Evolutionary conservation across 768 basidiomycete genomes (phyloP).

Genomic region (Phlegmacium glaucopus): DNA sequence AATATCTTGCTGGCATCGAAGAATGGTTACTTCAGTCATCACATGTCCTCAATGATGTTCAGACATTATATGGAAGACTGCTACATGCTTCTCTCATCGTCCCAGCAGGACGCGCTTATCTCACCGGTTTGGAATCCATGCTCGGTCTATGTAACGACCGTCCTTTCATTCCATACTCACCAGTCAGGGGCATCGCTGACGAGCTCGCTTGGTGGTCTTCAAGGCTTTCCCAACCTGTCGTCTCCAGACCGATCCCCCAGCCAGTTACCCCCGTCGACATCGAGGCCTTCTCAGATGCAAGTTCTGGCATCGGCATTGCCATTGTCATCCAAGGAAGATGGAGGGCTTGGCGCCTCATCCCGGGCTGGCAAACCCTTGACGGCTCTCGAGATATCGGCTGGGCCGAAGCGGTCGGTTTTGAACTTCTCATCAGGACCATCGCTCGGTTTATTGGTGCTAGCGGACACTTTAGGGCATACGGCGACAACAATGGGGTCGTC

Average conservation of each 20-base stretch:
- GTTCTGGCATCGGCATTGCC: conserved; percentile 23
- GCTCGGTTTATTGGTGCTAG: background rate
- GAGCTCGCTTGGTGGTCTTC: conserved; percentile 24
- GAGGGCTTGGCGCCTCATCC: conserved; percentile 2
- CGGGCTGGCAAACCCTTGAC: conserved; percentile 10
- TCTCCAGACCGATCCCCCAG: conserved; percentile 7
- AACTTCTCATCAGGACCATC: conserved; percentile 26
- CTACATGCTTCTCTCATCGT: conserved; percentile 24
- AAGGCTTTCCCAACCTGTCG: conserved; percentile 30
- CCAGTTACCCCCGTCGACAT: conserved; percentile 10
- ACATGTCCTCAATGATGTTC: conserved; percentile 27
- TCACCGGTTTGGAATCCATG: conserved; percentile 28
- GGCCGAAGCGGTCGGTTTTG: conserved; percentile 37
- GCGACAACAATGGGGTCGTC: background rate
- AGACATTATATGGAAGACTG: conserved; percentile 34
- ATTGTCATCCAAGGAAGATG: conserved; percentile 24
- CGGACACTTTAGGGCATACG: background rate
- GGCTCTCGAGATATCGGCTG: conserved; percentile 40
- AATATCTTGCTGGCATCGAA: conserved; percentile 16
- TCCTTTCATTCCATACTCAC: no score
- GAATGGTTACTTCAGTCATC: conserved; percentile 11
- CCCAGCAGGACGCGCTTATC: conserved; percentile 28
- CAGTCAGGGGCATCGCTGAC: no score
- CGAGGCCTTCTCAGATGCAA: conserved; percentile 34
- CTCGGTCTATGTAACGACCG: no score